Evolutionary conservation across 139 green algal genomes (phyloP), one percentile per base, ranked within the genome.

Genomic region (Micractinium sp.): DNA sequence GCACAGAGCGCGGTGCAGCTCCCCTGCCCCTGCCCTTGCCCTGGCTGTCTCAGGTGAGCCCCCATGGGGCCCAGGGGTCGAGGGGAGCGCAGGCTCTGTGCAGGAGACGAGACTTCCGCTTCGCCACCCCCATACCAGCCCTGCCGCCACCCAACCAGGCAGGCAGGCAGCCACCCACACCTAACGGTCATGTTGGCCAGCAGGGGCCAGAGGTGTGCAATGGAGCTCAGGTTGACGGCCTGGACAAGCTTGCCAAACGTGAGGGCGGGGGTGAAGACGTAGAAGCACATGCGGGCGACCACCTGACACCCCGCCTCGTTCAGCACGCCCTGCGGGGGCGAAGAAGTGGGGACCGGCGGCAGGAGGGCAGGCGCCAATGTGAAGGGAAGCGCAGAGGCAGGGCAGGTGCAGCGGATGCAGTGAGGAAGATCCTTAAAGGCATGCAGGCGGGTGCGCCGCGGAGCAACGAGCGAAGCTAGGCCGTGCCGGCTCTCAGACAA

Each of bases 191-290:
- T 91, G 77, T 91, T 93, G 23, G 56, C 66, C 31, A 93, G 61
- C 16, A 93, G 82, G 23, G 90, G 90, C 87, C 88, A 91, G 20
- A 93, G 73, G 74, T 90, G 61, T 27, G 29, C n/a, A 38, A 93
- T 85, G 36, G 87, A 80, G 22, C 53, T 18, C 18, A 90, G 63
- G 47, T 25, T 86, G 27, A 93, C 69, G 1, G 87, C 63, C 23
- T 87, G 73, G 9, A 77, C 84, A 31, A 93, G 63, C 75, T 88
- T 91, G 56, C 27, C 33, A 66, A 90, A 90, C 3, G 85, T 91
- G 29, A 93, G 66, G 29, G 87, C 84, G 0, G 90, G 87, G 2
- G 69, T 89, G 60, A 85, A 93, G 14, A 89, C 25, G 69, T 81
- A 90, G 63, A 90, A 88, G 33, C 71, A 87, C n/a, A 86, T 31